Conservation (phyloP, 208 protist genomes). For the Crithidia sp. region DNA sequence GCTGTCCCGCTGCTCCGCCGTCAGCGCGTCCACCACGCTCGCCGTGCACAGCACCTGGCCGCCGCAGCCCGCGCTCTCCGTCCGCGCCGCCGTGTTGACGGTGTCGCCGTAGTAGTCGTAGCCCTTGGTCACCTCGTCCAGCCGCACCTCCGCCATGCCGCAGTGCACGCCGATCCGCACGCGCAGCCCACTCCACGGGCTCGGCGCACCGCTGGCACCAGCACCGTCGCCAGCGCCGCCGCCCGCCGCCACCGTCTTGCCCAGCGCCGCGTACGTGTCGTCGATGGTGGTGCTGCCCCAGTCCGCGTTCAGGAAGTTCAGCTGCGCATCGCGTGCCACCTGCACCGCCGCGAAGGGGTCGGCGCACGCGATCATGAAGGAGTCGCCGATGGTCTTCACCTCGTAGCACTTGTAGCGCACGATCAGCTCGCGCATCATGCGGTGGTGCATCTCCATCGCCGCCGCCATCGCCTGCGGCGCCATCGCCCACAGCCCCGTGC, state of each 20-base stretch:
- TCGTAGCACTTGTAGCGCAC: conserved; percentile 65
- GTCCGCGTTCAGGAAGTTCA: conserved; percentile 42
- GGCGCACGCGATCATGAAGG: conserved; percentile 75
- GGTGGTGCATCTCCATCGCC: conserved; percentile 55
- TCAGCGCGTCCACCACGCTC: conserved; percentile 40
- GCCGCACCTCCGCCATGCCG: conserved; percentile 51
- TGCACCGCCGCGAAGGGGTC: conserved; percentile 45
- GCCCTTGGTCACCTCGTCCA: conserved; percentile 64
- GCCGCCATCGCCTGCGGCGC: conserved; percentile 46
- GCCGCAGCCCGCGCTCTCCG: conserved; percentile 68
- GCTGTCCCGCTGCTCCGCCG: conserved; percentile 20
- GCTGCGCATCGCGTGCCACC: conserved; percentile 52
- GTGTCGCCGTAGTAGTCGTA: conserved; percentile 87
- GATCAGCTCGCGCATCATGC: conserved; percentile 61
- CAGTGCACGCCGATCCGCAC: conserved; percentile 66
- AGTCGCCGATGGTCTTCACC: conserved; percentile 80
- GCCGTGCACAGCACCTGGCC: conserved; percentile 77
- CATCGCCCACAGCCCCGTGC: conserved; percentile 62
- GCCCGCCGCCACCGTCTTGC: conserved; percentile 11
- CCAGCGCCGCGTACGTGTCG: conserved; percentile 27
- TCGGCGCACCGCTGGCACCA: conserved; percentile 8
- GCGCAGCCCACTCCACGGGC: conserved; percentile 51
- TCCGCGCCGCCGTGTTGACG: conserved; percentile 82
- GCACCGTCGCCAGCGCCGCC: not conserved
- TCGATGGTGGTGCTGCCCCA: conserved; percentile 58